These are phyloP conservation scores for Paulownia fortunei DNA, from an alignment of 257 asterid genomes.

Conservation along the genomic window DNA sequence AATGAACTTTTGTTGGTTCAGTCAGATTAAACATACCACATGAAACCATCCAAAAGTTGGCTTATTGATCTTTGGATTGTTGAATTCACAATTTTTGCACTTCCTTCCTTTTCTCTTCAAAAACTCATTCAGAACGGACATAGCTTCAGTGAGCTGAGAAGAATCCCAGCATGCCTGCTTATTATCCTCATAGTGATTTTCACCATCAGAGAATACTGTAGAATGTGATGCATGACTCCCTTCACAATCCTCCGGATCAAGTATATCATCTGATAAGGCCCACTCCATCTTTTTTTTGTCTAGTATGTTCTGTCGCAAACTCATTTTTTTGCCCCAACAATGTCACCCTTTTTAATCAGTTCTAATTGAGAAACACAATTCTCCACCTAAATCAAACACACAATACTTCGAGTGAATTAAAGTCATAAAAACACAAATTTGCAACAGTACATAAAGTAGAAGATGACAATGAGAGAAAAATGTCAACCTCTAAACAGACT, in stretches of 20 bases:
- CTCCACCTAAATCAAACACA: constrained; percentile 56
- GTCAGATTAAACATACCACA: constrained; percentile 56
- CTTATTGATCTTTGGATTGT: constrained; percentile 66
- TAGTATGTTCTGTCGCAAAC: not conserved
- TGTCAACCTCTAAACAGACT: constrained; percentile 14
- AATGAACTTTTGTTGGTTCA: not conserved
- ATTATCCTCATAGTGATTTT: constrained; percentile 38
- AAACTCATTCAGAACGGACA: constrained; percentile 62
- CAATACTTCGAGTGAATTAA: not conserved
- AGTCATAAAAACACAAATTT: not conserved
- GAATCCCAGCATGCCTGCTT: constrained; percentile 64
- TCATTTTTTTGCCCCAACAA: constrained; percentile 70
- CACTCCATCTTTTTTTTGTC: constrained; percentile 42
- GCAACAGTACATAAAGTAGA: not conserved
- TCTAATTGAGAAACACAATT: constrained; percentile 62
- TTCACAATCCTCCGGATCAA: constrained; percentile 53
- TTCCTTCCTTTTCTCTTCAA: constrained; percentile 49
- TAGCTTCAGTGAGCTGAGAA: constrained; percentile 77
- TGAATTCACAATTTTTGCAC: constrained; percentile 56
- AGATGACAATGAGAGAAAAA: constrained; percentile 1
- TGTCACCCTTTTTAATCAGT: constrained; percentile 65
- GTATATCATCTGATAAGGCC: constrained; percentile 28
- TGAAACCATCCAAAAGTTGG: constrained; percentile 93
- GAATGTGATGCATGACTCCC: constrained; percentile 69
- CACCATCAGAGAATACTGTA: constrained; percentile 38